Evolutionary conservation across 495 filamentous ascomycete species (phyloP), one percentile per base, ranked within the genome.

Genomic region (Penicillium herquei): DNA sequence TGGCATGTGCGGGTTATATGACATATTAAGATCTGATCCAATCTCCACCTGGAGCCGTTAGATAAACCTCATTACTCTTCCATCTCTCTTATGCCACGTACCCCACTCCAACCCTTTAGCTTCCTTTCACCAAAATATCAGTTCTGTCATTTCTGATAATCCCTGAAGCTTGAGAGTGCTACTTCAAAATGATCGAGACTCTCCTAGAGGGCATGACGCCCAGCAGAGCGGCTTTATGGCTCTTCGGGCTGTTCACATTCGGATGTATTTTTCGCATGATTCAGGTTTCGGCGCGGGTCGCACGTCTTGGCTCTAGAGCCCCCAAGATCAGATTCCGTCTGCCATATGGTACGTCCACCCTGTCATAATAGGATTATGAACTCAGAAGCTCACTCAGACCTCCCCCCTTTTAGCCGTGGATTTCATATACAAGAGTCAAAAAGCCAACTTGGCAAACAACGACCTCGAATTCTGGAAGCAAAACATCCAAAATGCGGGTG

Each of bases 381-480:
- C 32, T 16, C 10, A 21, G 8, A 31, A 6, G 44, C 56, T 66
- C 17, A 63, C 49, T 18, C 42, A 32, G 18, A 1, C n/a, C 39
- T 9, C 1, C 9, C 1, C 9, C 40, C 8, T 21, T 31, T 5
- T 62, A 89, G 87, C 84, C 44, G 52, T 91, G 42, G 87, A 88
- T 64, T 73, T 87, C 41, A 70, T 92, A 39, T 72, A 72, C 58
- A 62, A 69, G 1, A 76, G 78, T 21, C 62, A 88, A 13, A 55
- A 66, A n/a, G 73, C 78, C 34, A 78, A 81, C 13, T 70, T 72
- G 52, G 64, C 66, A 0, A 60, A 88, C 61, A 61, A 73, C 32
- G 85, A 85, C 55, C 65, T 87, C 13, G 77, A 84, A 49, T 72
- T 80, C 49, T 96, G 89, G 85, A 50, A 71, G 7, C 39, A 64